Evolutionary conservation across 129 eudicot genomes (phyloP), one percentile per base, ranked within the genome.

Genomic region (Lactuca saligna): DNA sequence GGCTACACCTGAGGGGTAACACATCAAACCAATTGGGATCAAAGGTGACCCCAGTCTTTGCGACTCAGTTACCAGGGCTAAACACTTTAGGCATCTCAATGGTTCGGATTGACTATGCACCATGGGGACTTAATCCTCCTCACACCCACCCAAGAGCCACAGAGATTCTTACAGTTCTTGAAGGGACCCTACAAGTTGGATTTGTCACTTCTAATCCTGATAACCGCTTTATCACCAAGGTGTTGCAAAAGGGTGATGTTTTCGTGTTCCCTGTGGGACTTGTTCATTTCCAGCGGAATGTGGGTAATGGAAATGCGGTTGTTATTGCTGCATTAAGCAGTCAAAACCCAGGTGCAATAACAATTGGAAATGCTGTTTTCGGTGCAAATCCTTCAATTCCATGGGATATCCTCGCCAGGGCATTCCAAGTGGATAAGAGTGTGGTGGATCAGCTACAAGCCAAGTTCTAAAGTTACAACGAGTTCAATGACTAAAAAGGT

Each of bases 181-280:
- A 46, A 46, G 51, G 51, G 2, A 46, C 15, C 12, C 51, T 46
- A 11, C 15, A 46, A 4, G 51, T 46, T 46, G 51, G 51, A 46
- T 46, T 46, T 46, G 51, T 46, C 51, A 46, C 51, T 11, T 46
- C 51, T 3, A 46, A 46, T n/a, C 51, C 51, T 3, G 51, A 46
- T 1, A 46, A 46, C 15, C 51, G 51, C 12, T n/a, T 11, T 46
- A 46, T 46, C 12, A 10, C n/a, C 4, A 46, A 46, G 3, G 51
- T 46, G 3, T n/a, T 46, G 3, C 2, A 11, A 3, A 46, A 46
- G 7, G 51, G 51, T 12, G 51, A 46, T 46, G 14, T 73, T 14
- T 59, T 59, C 4, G 64, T 59, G 42, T 59, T 59, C 39, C 64
- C 64, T 1, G 64, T 20, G 17, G 64, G 64, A 8, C 64, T 59